Evolutionary conservation across 2,329 filamentous ascomycete species (phyloP).

Genomic region (Gaeumannomyces sp.): DNA sequence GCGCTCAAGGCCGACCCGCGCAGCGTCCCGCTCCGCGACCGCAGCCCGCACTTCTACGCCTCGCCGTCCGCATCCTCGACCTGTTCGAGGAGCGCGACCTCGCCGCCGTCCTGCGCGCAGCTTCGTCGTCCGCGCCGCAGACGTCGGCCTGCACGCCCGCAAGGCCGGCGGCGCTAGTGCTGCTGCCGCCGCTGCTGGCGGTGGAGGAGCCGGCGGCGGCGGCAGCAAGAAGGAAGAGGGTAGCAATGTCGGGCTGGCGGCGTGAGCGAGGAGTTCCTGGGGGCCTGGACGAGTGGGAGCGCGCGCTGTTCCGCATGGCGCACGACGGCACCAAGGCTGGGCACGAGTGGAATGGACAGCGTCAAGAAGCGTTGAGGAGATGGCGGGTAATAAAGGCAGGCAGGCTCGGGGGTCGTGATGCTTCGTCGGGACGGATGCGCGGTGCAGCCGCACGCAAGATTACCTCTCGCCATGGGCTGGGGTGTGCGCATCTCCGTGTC

Average conservation of each 20-base stretch:
- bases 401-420: too few species aligned
- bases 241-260: conserved; percentile 49
- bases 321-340: conserved; percentile 68
- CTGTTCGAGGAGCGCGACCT: conserved; percentile 78
- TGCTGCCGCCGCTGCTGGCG: conserved; percentile 35
- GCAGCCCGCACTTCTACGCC: conserved; percentile 84
- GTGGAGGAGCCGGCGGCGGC: conserved; percentile 46
- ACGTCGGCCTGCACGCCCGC: conserved; percentile 83
- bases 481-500: too few species aligned
- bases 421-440: too few species aligned
- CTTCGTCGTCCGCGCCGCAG: conserved; percentile 73
- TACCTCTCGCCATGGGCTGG: too few species aligned
- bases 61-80: conserved; percentile 81
- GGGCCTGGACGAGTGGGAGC: conserved; percentile 85
- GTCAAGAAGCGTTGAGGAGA: conserved; percentile 36
- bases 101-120: conserved; percentile 69
- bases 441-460: too few species aligned
- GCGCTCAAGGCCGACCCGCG: conserved; percentile 86
- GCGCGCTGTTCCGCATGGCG: conserved; percentile 64
- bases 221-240: conserved; percentile 62
- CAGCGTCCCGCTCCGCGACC: conserved; percentile 74
- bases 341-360: conserved; percentile 64
- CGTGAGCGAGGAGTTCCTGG: conserved; percentile 76
- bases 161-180: conserved; percentile 63
- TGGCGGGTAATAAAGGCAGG: too few species aligned